Base-by-base conservation (phyloP, 306 rosid species). In the Sindora glabra region DNA sequence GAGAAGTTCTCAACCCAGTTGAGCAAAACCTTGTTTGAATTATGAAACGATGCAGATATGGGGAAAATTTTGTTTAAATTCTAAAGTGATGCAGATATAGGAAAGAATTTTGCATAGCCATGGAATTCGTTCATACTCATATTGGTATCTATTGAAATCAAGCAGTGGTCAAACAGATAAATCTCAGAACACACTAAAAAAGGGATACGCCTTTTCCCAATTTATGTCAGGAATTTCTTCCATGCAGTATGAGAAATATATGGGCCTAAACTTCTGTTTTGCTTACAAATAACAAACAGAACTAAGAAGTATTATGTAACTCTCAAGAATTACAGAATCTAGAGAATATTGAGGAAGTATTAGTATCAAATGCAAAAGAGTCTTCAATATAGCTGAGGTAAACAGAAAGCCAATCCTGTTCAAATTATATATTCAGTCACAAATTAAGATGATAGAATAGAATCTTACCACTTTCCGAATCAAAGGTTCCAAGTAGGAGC, bases 381-480 rank as follows among this genome's bases (percentile, higher is more conserved):
- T 48, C 56, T 40, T 18, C 30, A 56, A 58, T 47, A 21, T 32
- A 48, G 64, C 71, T 24, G 50, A 50, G 16, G 56, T 27, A 16
- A 23, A 17, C 16, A 30, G 13, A 51, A 10, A 38, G 53, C 9
- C 2, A 33, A 59, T n/a, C 2, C 14, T 60, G 18, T n/a, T 39
- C 26, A 29, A 52, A n/a, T n/a, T n/a, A n/a, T n/a, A n/a, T 33
- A 49, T 62, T 53, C 5, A 3, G 1, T 23, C 6, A 19, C 24
- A 14, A 46, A 30, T 26, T 24, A 29, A 52, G n/a, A 59, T 48
- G 24, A 49, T 37, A 52, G 60, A 45, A 3, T 62, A 19, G 29
- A 25, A 44, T 10, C 73, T 37, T 70, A 86, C 90, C 80, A 81
- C 62, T 49, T 13, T 21, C 40, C 83, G 66, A 14, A 87, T 0